Evolutionary conservation across 2,329 filamentous ascomycete genomes (phyloP), one percentile per base, ranked within the genome.

Genomic region (Alternaria arbusti): DNA sequence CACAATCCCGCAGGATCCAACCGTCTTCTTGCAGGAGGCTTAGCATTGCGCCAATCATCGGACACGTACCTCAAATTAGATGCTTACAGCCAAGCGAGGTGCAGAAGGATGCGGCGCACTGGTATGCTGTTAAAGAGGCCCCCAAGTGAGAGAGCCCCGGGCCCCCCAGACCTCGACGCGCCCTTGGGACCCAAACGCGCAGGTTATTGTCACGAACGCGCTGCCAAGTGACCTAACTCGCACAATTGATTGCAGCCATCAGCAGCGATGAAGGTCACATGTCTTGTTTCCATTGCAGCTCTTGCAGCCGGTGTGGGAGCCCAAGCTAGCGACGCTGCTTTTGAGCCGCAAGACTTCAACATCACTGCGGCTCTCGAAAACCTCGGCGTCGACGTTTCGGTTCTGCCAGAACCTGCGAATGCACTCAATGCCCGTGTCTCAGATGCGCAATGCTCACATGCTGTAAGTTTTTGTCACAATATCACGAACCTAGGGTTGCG

Each of bases 321-420:
- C 2, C 60, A 59, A 32, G 20, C 8, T 9, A 28, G 28, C 22
- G 13, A 12, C 17, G 20, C 12, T 11, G 20, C 20, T 43, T 50
- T 63, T 10, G 60, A 63, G 26, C 49, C 60, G 11, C 43, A 54
- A 7, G 49, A 63, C 15, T 63, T 59, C 30, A 63, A 63, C 20
- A 45, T 54, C 12, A 54, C 28, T 4, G 46, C 28, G 4, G 60
- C 60, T 15, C 60, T 63, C 17, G 44, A 45, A 32, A 50, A 23
- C 1, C 12, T 59, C 12, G 56, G 55, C 9, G 20, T 63, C n/a
- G 56, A 63, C 12, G 15, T 59, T 4, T 50, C 56, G 22, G 12
- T 15, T 12, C 22, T 63, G 12, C 60, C 55, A 23, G 12, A 32
- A 26, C 44, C 44, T 13, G 36, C 52, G 12, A n/a, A 26, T 8